Evolutionary conservation across 768 basidiomycete genomes (phyloP).

Genomic region (Boletus rufocinnamomeus): DNA sequence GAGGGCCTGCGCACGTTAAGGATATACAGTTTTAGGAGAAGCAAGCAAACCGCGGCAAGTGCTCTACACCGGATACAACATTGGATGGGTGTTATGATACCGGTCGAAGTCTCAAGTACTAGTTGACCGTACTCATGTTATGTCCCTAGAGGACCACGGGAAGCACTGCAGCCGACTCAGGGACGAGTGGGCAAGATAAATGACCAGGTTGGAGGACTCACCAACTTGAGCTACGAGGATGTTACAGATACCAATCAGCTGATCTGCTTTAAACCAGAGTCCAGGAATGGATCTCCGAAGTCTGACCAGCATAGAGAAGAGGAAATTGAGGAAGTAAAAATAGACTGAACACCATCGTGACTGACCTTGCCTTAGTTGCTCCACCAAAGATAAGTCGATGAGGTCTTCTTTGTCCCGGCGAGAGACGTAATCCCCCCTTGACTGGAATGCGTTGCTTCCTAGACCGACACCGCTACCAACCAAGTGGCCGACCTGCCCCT

Average conservation of each 20-base stretch:
- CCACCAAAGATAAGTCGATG: slow-evolving; percentile 50
- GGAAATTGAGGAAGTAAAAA: slow-evolving; percentile 4
- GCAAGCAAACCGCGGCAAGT: not conserved
- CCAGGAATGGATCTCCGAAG: slow-evolving; percentile 58
- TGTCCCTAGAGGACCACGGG: not conserved
- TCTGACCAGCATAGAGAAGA: slow-evolving; percentile 34
- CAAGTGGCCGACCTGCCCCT: slow-evolving; percentile 23
- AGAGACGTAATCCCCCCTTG: slow-evolving; percentile 39
- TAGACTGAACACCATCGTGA: not conserved
- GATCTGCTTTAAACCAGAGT: slow-evolving; percentile 33
- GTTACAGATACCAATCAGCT: slow-evolving; percentile 18
- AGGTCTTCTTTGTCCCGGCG: slow-evolving; percentile 60
- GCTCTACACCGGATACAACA: slow-evolving; percentile 8
- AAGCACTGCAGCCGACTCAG: not conserved
- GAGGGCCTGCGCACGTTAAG: not conserved
- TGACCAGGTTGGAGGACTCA: slow-evolving; percentile 4
- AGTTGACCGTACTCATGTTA: not conserved
- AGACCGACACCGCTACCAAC: slow-evolving; percentile 10
- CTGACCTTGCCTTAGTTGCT: slow-evolving; percentile 56
- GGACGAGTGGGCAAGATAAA: slow-evolving; percentile 8
- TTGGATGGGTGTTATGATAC: not conserved
- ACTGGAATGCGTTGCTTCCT: slow-evolving; percentile 25
- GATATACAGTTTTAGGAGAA: not conserved
- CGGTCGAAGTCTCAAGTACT: not conserved
- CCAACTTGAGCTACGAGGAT: not conserved